phyloP scores from a whole-genome alignment of 176 grass and related monocot species.

The Oryza brachyantha region DNA sequence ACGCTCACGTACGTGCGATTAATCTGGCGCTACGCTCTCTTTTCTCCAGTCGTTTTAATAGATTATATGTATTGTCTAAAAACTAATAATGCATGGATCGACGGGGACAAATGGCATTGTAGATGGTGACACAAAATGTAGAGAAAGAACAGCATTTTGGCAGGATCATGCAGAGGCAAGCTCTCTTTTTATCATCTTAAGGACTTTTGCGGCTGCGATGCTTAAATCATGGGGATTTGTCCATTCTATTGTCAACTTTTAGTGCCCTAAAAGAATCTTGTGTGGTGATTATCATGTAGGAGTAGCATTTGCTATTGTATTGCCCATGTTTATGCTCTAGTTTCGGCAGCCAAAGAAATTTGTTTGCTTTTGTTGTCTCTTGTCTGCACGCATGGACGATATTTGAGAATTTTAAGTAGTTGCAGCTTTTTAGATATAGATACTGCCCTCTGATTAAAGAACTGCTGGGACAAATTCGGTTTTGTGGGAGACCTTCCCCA shows the following conservation, averaged over 20 bases:
- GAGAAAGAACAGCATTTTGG: not conserved
- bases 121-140: not conserved
- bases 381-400: not conserved
- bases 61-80: not conserved
- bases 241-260: not conserved
- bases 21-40: not conserved
- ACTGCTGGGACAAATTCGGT: not conserved
- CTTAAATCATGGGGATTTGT: constrained; percentile 21
- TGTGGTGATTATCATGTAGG: not conserved
- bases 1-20: not conserved
- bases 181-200: not conserved
- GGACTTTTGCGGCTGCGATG: not conserved
- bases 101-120: not conserved
- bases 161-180: not conserved
- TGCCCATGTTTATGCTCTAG: not conserved
- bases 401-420: not conserved
- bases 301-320: not conserved
- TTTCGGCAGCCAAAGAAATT: not conserved
- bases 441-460: not conserved
- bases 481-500: constrained; percentile 14
- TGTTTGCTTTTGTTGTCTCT: not conserved
- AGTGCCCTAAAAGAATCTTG: not conserved
- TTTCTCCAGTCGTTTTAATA: not conserved
- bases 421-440: not conserved
- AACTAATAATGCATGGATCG: not conserved